Evolutionary conservation across 345 rosid species (phyloP).

Genomic region (Abelmoschus esculentus): DNA sequence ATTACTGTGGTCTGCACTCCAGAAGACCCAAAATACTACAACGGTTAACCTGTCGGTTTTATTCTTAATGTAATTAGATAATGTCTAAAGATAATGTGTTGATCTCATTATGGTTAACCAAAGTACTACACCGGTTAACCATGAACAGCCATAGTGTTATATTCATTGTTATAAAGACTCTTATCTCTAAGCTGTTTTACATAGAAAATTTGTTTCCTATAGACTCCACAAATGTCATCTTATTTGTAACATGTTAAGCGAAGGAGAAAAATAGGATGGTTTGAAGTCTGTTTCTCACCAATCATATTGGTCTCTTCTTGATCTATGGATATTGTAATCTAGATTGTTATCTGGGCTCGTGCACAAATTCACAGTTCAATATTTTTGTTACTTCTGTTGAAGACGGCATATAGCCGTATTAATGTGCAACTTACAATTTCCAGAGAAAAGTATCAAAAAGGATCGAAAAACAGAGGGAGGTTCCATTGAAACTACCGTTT

Average conservation of each 20-base stretch:
- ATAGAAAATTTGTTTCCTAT: background rate
- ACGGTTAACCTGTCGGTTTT: too few relatives aligned
- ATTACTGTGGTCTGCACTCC: background rate
- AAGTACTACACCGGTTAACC: too few relatives aligned
- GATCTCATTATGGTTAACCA: too few relatives aligned
- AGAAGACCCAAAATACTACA: too few relatives aligned
- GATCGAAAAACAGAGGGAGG: slow-evolving; percentile 13
- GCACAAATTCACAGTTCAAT: background rate
- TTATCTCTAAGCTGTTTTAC: background rate
- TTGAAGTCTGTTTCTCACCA: background rate
- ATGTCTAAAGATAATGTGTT: too few relatives aligned
- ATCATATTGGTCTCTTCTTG: background rate
- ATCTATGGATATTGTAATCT: background rate
- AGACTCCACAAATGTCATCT: background rate
- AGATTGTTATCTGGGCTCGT: background rate
- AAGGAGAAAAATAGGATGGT: background rate
- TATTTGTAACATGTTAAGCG: background rate
- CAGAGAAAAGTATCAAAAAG: slow-evolving; percentile 22
- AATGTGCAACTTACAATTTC: background rate
- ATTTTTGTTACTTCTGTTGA: background rate
- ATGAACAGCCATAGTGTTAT: too few relatives aligned
- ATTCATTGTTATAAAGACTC: background rate
- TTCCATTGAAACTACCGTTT: slow-evolving; percentile 13
- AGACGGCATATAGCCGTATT: background rate
- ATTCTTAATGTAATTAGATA: too few relatives aligned